A percentile compares a stretch with the other conserved stretches of the same genome.
Evolutionary conservation across 2,329 filamentous ascomycete species (phyloP).

Genomic region (Chalaropsis thielavioides): DNA sequence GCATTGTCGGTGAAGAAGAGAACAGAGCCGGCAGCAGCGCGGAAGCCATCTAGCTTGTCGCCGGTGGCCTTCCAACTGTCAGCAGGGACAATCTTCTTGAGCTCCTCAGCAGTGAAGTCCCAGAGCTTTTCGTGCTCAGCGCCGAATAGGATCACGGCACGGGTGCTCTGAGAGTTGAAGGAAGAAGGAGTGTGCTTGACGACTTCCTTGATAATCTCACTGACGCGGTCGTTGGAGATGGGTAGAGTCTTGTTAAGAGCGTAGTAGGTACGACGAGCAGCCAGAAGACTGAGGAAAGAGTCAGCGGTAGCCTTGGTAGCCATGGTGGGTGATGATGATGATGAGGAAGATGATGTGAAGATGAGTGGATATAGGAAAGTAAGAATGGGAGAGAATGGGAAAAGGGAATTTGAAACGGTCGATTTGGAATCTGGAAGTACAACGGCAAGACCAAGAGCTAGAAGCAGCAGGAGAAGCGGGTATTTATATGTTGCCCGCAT

Average conservation of each 20-base stretch:
- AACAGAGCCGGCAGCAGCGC: slow-evolving; percentile 61
- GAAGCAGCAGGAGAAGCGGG: slow-evolving; percentile 10
- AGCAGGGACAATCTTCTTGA: slow-evolving; percentile 53
- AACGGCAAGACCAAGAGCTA: slow-evolving; percentile 7
- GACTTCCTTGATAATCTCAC: slow-evolving; percentile 49
- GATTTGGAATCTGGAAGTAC: slow-evolving; percentile 6
- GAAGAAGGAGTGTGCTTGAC: slow-evolving; percentile 59
- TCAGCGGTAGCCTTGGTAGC: slow-evolving; percentile 30
- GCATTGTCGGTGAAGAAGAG: slow-evolving; percentile 76
- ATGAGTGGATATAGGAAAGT: slow-evolving; percentile 1
- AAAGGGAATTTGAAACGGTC: not conserved
- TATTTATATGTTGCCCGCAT: slow-evolving; percentile 16
- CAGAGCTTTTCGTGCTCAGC: slow-evolving; percentile 79
- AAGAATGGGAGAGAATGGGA: slow-evolving; percentile 6
- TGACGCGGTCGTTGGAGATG: slow-evolving; percentile 41
- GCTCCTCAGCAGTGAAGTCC: slow-evolving; percentile 52
- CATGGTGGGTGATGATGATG: slow-evolving; percentile 23
- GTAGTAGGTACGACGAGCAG: slow-evolving; percentile 56
- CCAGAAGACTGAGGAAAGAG: slow-evolving; percentile 47
- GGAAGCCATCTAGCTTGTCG: slow-evolving; percentile 41
- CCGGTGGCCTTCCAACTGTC: slow-evolving; percentile 44
- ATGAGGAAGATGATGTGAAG: not conserved
- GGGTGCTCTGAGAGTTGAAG: slow-evolving; percentile 81
- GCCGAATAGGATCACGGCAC: slow-evolving; percentile 63
- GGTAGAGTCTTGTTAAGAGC: slow-evolving; percentile 48